Evolutionary conservation across 306 rosid species (phyloP).

Genomic region (Rubus parviflorus): DNA sequence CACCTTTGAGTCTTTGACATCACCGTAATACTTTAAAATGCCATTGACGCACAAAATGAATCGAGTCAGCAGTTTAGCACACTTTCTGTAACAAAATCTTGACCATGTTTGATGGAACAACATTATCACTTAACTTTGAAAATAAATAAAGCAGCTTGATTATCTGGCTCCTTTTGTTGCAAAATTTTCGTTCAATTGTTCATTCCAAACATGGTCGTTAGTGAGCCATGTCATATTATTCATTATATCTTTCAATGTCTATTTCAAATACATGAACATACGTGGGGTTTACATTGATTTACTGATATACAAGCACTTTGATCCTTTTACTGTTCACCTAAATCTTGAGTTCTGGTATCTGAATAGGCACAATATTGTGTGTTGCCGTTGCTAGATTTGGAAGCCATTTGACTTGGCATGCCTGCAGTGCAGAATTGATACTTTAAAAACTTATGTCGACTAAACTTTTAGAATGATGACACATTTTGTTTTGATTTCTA

Average conservation of each 20-base stretch:
- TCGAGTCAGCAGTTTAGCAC: not conserved
- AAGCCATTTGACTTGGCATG: not conserved
- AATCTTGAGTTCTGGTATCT: not conserved
- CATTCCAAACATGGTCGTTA: not conserved
- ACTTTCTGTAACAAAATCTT: not conserved
- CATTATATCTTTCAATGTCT: not conserved
- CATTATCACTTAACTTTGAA: not conserved
- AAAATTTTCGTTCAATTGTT: not conserved
- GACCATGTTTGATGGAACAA: not conserved
- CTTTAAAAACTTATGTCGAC: not conserved
- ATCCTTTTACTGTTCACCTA: not conserved
- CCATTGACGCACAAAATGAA: not conserved
- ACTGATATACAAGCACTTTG: not conserved
- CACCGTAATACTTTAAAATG: not conserved
- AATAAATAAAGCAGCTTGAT: conserved; percentile 2
- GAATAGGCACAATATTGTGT: not conserved
- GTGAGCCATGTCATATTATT: not conserved
- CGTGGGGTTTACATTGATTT: not conserved
- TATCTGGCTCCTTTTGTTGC: not conserved
- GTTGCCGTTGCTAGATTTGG: too few relatives aligned
- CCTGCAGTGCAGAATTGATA: not conserved
- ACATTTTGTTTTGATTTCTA: not conserved
- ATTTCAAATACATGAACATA: not conserved
- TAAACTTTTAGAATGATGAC: not conserved
- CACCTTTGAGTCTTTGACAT: not conserved